These are phyloP conservation scores for Lasiosphaeriaceae sp. DNA, from an alignment of 495 filamentous ascomycete species.

Conservation along the genomic window DNA sequence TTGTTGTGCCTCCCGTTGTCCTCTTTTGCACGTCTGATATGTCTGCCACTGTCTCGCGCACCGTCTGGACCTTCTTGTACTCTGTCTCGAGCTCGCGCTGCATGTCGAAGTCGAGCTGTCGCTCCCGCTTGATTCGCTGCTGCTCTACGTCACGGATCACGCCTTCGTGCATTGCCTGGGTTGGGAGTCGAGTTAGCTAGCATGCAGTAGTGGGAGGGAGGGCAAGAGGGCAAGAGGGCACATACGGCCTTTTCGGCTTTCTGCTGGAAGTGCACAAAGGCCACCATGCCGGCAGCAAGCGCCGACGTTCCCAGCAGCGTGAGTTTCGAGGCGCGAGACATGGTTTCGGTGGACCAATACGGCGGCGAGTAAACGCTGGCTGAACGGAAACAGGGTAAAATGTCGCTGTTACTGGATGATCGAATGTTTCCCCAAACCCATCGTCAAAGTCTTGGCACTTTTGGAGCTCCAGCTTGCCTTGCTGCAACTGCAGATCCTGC, in stretches of 20 bases:
- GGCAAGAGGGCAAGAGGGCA: conserved; percentile 11
- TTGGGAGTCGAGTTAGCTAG: not conserved
- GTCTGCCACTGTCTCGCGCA: conserved; percentile 36
- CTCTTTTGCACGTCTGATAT: not conserved
- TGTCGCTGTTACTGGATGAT: not conserved
- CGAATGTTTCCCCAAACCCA: not conserved
- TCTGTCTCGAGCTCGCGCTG: conserved; percentile 81
- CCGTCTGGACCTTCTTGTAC: conserved; percentile 78
- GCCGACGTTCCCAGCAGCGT: conserved; percentile 76
- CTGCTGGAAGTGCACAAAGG: conserved; percentile 87
- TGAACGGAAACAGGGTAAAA: too few species aligned
- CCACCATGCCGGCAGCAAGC: conserved; percentile 70
- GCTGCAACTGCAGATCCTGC: conserved; percentile 4
- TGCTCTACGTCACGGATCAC: conserved; percentile 95
- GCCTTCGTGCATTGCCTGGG: conserved; percentile 90
- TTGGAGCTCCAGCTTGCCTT: not conserved
- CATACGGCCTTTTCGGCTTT: conserved; percentile 78
- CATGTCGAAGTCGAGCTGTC: conserved; percentile 90
- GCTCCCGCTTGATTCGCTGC: conserved; percentile 79
- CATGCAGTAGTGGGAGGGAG: not conserved
- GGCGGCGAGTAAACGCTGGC: too few species aligned
- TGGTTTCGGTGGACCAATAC: conserved; percentile 32
- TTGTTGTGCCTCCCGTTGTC: not conserved
- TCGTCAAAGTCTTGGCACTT: not conserved
- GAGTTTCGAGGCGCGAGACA: conserved; percentile 87